Evolutionary conservation across 257 asterid species (phyloP), one percentile per base, ranked within the genome.

Genomic region (Fraxinus anomala): DNA sequence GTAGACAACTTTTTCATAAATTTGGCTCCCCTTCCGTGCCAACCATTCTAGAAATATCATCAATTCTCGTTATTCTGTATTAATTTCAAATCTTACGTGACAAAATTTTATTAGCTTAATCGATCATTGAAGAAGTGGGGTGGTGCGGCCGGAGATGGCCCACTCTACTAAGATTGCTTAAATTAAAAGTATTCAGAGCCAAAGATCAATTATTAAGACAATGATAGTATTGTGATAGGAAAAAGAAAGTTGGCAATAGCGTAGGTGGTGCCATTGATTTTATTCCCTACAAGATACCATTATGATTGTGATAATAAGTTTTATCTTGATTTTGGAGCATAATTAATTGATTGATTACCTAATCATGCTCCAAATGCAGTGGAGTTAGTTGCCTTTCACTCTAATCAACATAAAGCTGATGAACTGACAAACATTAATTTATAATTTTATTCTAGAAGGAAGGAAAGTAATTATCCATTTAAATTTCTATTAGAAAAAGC

Each of bases 291-390:
- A 36, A 36, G 10, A 36, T 36, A 10, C 10, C 40, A 36, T 36
- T 36, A 36, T 36, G 40, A 6, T 36, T 6, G 40, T 36, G 40
- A 36, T 36, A 36, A 6, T 36, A 7, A 36, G 40, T 36, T 36
- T 36, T 36, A 67, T 40, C 8, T 76, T 69, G 73, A 76, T 71
- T 70, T 76, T 84, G 47, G 72, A 84, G 76, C 79, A 81, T 3
- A 31, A 3, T 54, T 79, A 74, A 37, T 37, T 37, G 42, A 76
- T 28, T 79, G 76, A 79, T 28, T 44, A 84, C 83, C 77, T 72
- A 81, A 84, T 84, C 42, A 79, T 73, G 82, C 82, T 85, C 86
- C 88, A 85, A 85, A 76, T 70, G 75, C 68, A 85, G 86, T 82
- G 88, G 88, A 80, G 84, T 82, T 82, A 74, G 86, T 82, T 73